phyloP scores from a whole-genome alignment of 2,329 filamentous ascomycete genomes.

The Arthrinium puccinioides region DNA sequence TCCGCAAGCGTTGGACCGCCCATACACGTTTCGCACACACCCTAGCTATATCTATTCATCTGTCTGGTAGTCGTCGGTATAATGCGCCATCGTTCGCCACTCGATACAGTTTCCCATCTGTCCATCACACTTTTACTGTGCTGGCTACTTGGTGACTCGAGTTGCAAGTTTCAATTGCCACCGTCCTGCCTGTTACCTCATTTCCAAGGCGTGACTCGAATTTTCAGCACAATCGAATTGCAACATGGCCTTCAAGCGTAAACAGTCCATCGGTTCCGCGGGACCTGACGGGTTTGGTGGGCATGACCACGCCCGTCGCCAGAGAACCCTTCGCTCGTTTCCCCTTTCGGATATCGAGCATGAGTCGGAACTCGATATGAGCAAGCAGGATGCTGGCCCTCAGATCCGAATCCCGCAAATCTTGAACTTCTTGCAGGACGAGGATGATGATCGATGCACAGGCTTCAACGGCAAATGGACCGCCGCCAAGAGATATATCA shows the following conservation, averaged over 20 bases:
- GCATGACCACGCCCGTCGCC: neutral
- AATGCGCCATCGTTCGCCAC: too few relatives aligned
- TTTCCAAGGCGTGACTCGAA: too few relatives aligned
- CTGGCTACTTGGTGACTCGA: too few relatives aligned
- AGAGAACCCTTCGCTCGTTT: neutral
- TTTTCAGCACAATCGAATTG: too few relatives aligned
- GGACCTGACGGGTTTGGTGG: neutral
- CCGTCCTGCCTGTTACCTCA: too few relatives aligned
- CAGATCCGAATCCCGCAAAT: slow-evolving; percentile 25
- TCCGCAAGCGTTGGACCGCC: too few relatives aligned
- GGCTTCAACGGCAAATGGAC: slow-evolving; percentile 7
- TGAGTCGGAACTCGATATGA: neutral
- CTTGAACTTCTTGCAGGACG: slow-evolving; percentile 39
- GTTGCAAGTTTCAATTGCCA: too few relatives aligned
- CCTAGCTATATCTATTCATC: too few relatives aligned
- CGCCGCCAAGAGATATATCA: slow-evolving; percentile 30
- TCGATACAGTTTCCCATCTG: too few relatives aligned
- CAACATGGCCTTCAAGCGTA: slow-evolving; percentile 3
- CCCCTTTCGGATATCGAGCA: neutral
- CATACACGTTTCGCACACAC: too few relatives aligned
- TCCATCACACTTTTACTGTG: too few relatives aligned
- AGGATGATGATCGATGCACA: slow-evolving; percentile 39
- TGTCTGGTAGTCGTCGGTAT: too few relatives aligned
- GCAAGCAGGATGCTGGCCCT: slow-evolving; percentile 15
- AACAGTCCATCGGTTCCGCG: neutral